Conservation (phyloP, 2,329 filamentous ascomycete genomes). For the Paraphoma chrysanthemicola region DNA sequence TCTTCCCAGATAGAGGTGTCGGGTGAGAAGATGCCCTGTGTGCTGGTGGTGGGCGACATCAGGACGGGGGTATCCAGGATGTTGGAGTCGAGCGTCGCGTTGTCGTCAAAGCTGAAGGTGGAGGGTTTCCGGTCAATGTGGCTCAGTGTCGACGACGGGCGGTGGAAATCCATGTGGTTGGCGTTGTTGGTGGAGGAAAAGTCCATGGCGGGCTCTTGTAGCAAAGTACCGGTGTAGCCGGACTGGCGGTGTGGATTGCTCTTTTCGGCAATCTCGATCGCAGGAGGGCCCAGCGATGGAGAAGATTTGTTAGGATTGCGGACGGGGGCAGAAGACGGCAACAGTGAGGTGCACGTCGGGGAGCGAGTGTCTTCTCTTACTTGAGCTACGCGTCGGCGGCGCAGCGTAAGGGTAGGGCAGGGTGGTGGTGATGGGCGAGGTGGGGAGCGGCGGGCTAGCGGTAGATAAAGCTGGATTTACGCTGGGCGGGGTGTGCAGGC, state of each 20-base stretch:
- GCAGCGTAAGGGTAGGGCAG: conserved; percentile 18
- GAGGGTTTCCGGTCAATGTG: conserved; percentile 48
- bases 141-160: conserved; percentile 45
- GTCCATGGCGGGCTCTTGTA: conserved; percentile 50
- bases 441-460: conserved; percentile 39
- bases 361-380: neutral
- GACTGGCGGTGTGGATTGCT: conserved; percentile 50
- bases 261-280: conserved; percentile 40
- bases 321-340: conserved; percentile 1
- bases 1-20: conserved; percentile 58
- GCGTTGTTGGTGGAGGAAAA: conserved; percentile 30
- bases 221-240: conserved; percentile 49
- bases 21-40: conserved; percentile 60
- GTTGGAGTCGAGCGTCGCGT: conserved; percentile 58
- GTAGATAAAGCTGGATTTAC: conserved; percentile 21
- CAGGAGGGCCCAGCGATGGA: conserved; percentile 19
- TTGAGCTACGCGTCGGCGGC: conserved; percentile 9
- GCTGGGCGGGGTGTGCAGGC: conserved; percentile 18
- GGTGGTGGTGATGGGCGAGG: conserved; percentile 20
- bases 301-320: neutral
- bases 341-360: neutral
- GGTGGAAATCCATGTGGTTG: conserved; percentile 47
- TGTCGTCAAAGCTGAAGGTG: conserved; percentile 58
- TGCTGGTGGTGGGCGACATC: conserved; percentile 57
- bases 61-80: conserved; percentile 52